Conservation (phyloP, 2,329 filamentous ascomycete species). For the Thyridium curvatum region DNA sequence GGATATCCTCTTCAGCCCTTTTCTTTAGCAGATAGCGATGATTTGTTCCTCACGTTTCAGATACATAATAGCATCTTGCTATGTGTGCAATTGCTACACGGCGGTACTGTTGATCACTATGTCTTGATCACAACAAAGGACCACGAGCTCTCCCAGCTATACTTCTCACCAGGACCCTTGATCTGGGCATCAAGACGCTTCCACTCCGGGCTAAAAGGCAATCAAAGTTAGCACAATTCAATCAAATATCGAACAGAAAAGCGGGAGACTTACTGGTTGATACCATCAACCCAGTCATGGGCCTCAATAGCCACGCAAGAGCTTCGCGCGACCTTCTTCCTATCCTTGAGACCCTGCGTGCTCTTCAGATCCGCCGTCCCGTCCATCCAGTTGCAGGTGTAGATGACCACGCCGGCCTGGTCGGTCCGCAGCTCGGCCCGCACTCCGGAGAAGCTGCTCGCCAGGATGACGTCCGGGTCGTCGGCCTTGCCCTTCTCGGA, state of each 20-base stretch:
- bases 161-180: constrained; percentile 30
- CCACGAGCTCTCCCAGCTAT: constrained; percentile 39
- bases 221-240: constrained; percentile 9
- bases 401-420: constrained; percentile 65
- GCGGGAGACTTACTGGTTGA: constrained; percentile 53
- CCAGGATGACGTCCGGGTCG: constrained; percentile 45
- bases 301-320: constrained; percentile 72
- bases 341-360: constrained; percentile 45
- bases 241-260: constrained; percentile 1
- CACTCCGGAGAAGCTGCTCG: constrained; percentile 60
- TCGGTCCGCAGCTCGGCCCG: constrained; percentile 64
- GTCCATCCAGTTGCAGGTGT: constrained; percentile 56
- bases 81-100: too few relatives aligned
- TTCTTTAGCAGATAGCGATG: too few relatives aligned
- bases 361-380: constrained; percentile 47
- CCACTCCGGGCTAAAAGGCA: constrained; percentile 36
- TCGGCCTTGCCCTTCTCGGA: constrained; percentile 15
- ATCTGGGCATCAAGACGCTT: constrained; percentile 31
- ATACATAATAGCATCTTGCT: too few relatives aligned
- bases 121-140: too few relatives aligned
- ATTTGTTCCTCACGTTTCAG: too few relatives aligned
- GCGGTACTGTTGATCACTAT: too few relatives aligned
- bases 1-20: too few relatives aligned
- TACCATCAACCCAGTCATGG: constrained; percentile 71
- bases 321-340: constrained; percentile 37